Conservation (phyloP, 176 grass and related monocot genomes). For the Lolium rigidum region DNA sequence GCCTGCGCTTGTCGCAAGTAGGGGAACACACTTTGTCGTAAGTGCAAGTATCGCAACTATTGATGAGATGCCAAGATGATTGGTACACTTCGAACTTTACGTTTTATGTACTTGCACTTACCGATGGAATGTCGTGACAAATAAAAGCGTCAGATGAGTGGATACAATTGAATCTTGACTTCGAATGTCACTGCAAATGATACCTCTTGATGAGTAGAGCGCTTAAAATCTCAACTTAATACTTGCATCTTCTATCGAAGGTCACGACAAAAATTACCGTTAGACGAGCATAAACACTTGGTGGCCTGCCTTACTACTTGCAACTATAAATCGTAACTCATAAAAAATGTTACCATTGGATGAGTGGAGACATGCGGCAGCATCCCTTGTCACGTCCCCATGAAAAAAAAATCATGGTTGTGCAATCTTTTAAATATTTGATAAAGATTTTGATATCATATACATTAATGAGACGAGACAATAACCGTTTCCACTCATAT, state of each 20-base stretch:
- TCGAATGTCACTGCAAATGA: background rate
- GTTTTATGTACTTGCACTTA: too few relatives aligned
- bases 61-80: background rate
- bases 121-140: background rate
- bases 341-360: background rate
- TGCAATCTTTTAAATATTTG: background rate
- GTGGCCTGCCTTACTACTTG: background rate
- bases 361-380: background rate
- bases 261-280: background rate
- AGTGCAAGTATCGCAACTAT: background rate
- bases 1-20: too few relatives aligned
- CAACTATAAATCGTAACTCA: background rate
- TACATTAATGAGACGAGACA: background rate
- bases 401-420: too few relatives aligned
- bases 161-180: background rate
- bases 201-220: background rate
- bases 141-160: background rate
- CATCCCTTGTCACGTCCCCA: background rate
- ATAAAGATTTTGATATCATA: background rate
- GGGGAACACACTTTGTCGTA: too few relatives aligned
- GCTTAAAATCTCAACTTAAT: background rate
- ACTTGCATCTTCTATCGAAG: too few relatives aligned
- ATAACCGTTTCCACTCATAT: too few relatives aligned
- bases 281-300: background rate
- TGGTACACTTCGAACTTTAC: too few relatives aligned